Percentiles rank a stretch among this genome's conserved stretches.
Evolutionary conservation across 192 early-diverging fungal genomes (phyloP).

Genomic region (Lobosporangium transversale): DNA sequence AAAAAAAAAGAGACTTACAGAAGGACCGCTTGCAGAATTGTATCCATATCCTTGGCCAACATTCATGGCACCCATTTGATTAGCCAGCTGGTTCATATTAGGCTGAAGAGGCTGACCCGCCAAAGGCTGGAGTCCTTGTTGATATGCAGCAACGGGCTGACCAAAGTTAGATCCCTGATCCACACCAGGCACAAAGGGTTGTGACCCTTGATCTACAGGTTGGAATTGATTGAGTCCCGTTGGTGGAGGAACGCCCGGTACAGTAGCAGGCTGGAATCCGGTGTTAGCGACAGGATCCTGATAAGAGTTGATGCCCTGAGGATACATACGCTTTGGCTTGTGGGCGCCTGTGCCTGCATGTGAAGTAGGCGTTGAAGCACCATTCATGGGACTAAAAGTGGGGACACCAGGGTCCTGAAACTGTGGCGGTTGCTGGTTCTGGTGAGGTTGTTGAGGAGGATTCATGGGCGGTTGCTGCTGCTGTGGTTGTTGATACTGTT

Average conservation of each 20-base stretch:
- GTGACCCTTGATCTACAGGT: constrained; percentile 15
- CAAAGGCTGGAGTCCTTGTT: constrained; percentile 28
- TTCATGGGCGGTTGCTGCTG: constrained; percentile 10
- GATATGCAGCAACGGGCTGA: constrained; percentile 30
- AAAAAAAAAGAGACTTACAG: constrained; percentile 10
- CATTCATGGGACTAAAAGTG: constrained; percentile 11
- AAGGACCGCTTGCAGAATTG: constrained; percentile 3
- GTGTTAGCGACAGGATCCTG: constrained; percentile 33
- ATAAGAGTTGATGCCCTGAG: constrained; percentile 60
- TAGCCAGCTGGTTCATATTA: constrained; percentile 12
- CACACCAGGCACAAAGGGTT: constrained; percentile 46
- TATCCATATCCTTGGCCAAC: constrained; percentile 17
- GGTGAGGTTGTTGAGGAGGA: constrained; percentile 2
- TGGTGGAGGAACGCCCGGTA: constrained; percentile 4
- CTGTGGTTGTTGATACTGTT: constrained; percentile 15
- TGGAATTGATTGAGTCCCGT: constrained; percentile 13
- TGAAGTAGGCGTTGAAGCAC: constrained; percentile 22
- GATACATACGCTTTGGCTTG: constrained; percentile 64
- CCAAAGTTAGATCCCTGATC: constrained; percentile 30
- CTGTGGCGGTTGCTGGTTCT: constrained; percentile 13
- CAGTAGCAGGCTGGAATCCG: constrained; percentile 41
- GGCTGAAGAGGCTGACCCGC: constrained; percentile 23
- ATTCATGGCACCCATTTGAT: constrained; percentile 33
- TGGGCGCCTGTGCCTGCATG: constrained; percentile 22
- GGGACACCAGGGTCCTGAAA: constrained; percentile 11